These are phyloP conservation scores for Leptomonas pyrrhocoris DNA, from an alignment of 208 protist species.

Conservation along the genomic window DNA sequence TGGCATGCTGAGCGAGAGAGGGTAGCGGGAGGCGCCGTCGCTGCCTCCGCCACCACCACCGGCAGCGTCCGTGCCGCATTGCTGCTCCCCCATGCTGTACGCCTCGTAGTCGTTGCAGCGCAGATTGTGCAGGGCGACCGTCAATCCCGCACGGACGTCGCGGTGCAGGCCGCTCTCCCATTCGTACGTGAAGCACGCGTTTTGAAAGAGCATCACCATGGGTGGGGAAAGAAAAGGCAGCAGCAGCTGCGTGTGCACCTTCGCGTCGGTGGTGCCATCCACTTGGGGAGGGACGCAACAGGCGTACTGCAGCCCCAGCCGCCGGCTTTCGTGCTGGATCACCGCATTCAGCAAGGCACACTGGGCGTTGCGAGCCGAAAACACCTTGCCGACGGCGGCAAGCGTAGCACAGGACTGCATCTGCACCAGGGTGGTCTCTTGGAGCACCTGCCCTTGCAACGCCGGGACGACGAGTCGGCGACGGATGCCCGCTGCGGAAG, in stretches of 20 bases:
- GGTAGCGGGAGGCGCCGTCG: neutral
- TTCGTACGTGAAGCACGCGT: constrained; percentile 19
- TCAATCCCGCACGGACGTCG: constrained; percentile 20
- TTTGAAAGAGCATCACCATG: constrained; percentile 20
- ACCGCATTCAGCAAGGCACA: constrained; percentile 28
- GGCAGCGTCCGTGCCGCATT: neutral
- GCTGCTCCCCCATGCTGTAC: neutral
- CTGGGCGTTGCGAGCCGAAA: constrained; percentile 20
- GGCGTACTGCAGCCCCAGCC: constrained; percentile 20
- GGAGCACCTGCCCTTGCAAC: constrained; percentile 7
- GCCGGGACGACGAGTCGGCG: constrained; percentile 27
- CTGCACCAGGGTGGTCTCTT: constrained; percentile 15
- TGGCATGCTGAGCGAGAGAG: constrained; percentile 10
- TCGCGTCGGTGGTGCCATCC: neutral
- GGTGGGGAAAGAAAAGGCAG: constrained; percentile 20
- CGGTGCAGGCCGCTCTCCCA: constrained; percentile 22
- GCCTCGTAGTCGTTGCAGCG: constrained; percentile 26
- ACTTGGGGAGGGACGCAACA: constrained; percentile 5
- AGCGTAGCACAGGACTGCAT: constrained; percentile 20
- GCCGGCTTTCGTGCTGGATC: constrained; percentile 29
- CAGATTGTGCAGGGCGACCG: constrained; percentile 20
- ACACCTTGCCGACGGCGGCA: constrained; percentile 12
- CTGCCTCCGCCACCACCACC: neutral
- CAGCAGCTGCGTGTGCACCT: constrained; percentile 20
- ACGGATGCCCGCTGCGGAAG: constrained; percentile 14